A percentile compares a stretch with the other conserved stretches of the same genome.
Conservation (phyloP, 352 stramenopile species). For the Phytophthora ohioensis region DNA sequence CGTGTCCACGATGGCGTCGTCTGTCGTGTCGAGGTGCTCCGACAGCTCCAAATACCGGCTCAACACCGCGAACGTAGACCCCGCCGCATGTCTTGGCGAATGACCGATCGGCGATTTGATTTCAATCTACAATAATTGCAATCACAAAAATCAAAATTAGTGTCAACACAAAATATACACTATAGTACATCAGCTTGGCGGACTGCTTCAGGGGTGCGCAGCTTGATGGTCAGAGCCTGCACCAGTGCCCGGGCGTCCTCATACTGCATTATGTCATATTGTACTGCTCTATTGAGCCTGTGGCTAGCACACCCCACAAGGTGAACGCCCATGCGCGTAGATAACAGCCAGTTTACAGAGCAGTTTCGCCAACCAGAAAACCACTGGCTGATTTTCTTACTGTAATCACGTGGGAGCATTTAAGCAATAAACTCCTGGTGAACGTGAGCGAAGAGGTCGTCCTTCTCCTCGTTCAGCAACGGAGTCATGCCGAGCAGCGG, state of each 20-base stretch:
- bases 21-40: neutral
- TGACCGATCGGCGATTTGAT: neutral
- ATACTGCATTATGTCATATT: neutral
- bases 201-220: neutral
- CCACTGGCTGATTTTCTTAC: neutral
- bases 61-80: neutral
- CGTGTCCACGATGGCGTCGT: neutral
- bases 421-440: neutral
- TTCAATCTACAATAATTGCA: neutral
- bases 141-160: neutral
- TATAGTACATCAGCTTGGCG: slow-evolving; percentile 3
- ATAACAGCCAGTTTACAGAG: neutral
- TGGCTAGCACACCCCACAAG: slow-evolving; percentile 2
- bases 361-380: neutral
- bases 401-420: slow-evolving; percentile 10
- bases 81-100: neutral
- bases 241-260: neutral
- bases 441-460: neutral
- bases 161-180: neutral
- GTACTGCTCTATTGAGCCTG: neutral
- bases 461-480: neutral
- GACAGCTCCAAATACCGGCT: neutral
- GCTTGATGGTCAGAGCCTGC: neutral
- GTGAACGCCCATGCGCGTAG: neutral
- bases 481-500: neutral